Base-by-base conservation (phyloP, 805 yeast genomes). In the Sugiyamaella smithiae region DNA sequence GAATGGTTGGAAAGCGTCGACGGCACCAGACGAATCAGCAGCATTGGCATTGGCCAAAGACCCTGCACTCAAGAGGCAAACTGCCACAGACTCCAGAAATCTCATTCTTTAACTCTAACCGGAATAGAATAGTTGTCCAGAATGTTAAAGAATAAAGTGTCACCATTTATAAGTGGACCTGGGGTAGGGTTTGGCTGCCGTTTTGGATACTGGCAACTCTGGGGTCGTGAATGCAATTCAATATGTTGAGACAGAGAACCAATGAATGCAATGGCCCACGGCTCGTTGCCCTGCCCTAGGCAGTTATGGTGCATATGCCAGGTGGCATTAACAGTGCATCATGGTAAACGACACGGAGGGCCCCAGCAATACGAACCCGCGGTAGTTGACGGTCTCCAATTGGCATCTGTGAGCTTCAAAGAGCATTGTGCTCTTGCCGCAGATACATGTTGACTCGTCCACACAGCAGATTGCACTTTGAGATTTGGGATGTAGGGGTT, bases 1-100 rank as follows among this genome's bases (percentile, higher is more conserved):
- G 20, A 40, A 40, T 14, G 50, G 45, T 8, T 11, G 14, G 26
- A 46, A 46, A 4, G 40, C 45, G 14, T 40, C 40, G 12, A 32
- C 40, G 16, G 5, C 41, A 20, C 19, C 32, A 11, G 32, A 11
- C 16, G 28, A 22, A 20, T 22, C 43, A 16, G n/a, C 29, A 12
- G 29, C 43, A 22, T 6, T 25, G 29, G 23, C 43, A 14, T 24
- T 19, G 22, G 33, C 31, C 12, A 40, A 25, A 14, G 32, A 25
- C 25, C 11, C 14, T 17, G 43, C 20, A 12, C 43, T 25, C 22
- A 26, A 19, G 24, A 40, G 33, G n/a, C 32, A 25, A 6, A 25
- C 9, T 9, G 43, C 43, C 22, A 40, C 43, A 20, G 43, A 25
- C 20, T 40, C 43, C 16, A 40, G 16, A 33, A 40, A 40, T 25